Base-by-base conservation (phyloP, 768 basidiomycete species). In the Cyclocybe cylindracea region DNA sequence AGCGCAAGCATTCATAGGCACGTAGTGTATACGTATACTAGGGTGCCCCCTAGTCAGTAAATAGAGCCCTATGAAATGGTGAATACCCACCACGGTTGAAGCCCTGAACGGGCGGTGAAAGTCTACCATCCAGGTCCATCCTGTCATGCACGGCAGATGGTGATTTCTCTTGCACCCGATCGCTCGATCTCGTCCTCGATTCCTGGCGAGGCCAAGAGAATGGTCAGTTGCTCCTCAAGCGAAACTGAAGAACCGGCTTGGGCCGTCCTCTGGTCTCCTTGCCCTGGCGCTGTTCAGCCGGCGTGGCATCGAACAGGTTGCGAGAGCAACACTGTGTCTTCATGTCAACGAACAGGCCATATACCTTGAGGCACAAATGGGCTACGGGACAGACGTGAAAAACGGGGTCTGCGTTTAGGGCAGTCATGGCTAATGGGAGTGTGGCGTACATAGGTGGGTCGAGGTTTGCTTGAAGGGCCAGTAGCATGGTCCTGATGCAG, bases 141-240 rank as follows among this genome's bases (percentile, higher is more conserved):
- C n/a, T n/a, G n/a, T n/a, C n/a, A n/a, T n/a, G n/a, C n/a, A n/a
- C n/a, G n/a, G n/a, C n/a, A n/a, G n/a, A n/a, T n/a, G n/a, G n/a
- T n/a, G n/a, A n/a, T n/a, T n/a, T n/a, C n/a, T n/a, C n/a, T n/a
- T n/a, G n/a, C n/a, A n/a, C n/a, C n/a, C n/a, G 61, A 68, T 1
- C 16, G 7, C 10, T 66, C 58, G 7, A 67, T 38, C 7, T 46
- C 53, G 0, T 65, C 65, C 46, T 71, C 66, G 4, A 68, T 38
- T 0, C 65, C 66, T 9, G 63, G 61, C 7, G 59, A 40, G 2
- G 41, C 40, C 11, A 56, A 53, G 14, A 69, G 39, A 0, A 32
- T 45, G 0, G 32, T 48, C 1, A 62, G 52, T 41, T 65, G 63
- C 13, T 57, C 54, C 29, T 53, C 35, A 3, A 63, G 16, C 5